Percentiles rank a stretch among this genome's conserved stretches.
Conservation (phyloP, 352 stramenopile species). For the Phytophthora hybrid region DNA sequence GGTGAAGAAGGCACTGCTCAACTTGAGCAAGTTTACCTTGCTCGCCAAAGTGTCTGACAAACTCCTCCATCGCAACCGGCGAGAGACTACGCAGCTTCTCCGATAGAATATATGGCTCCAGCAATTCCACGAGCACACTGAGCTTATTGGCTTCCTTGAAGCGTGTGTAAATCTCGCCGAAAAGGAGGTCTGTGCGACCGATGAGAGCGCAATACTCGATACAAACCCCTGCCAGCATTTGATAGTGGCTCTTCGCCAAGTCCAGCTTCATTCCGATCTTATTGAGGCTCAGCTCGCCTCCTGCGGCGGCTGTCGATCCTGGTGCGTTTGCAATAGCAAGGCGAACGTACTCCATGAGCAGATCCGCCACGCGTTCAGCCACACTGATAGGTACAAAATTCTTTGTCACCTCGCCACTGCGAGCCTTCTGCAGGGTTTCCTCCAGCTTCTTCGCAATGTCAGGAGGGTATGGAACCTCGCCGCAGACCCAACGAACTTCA, state of each 20-base stretch:
- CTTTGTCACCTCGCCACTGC: conserved; percentile 84
- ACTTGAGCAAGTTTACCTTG: conserved; percentile 90
- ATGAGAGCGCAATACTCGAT: conserved; percentile 96
- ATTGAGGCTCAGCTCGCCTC: conserved; percentile 52
- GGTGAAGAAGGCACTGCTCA: conserved; percentile 94
- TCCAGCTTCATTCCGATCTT: conserved; percentile 86
- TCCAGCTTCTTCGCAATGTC: conserved; percentile 89
- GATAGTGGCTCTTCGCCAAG: conserved; percentile 94
- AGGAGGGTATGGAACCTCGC: conserved; percentile 77
- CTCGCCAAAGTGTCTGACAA: conserved; percentile 93
- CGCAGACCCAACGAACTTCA: conserved; percentile 86
- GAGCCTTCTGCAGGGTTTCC: conserved; percentile 85
- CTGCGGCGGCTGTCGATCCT: conserved; percentile 40
- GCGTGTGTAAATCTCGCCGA: conserved; percentile 88
- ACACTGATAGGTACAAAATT: conserved; percentile 93
- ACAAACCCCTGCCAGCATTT: conserved; percentile 96
- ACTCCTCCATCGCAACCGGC: conserved; percentile 92
- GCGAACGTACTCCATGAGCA: conserved; percentile 92
- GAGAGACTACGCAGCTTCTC: conserved; percentile 93
- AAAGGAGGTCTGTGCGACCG: conserved; percentile 83
- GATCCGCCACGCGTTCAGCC: conserved; percentile 85
- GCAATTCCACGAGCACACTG: conserved; percentile 93
- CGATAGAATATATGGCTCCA: conserved; percentile 95
- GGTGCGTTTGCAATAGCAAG: conserved; percentile 88
- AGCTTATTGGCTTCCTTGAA: conserved; percentile 87